Evolutionary conservation across 2,329 filamentous ascomycete species (phyloP), one percentile per base, ranked within the genome.

Genomic region (Penicillium paneum): DNA sequence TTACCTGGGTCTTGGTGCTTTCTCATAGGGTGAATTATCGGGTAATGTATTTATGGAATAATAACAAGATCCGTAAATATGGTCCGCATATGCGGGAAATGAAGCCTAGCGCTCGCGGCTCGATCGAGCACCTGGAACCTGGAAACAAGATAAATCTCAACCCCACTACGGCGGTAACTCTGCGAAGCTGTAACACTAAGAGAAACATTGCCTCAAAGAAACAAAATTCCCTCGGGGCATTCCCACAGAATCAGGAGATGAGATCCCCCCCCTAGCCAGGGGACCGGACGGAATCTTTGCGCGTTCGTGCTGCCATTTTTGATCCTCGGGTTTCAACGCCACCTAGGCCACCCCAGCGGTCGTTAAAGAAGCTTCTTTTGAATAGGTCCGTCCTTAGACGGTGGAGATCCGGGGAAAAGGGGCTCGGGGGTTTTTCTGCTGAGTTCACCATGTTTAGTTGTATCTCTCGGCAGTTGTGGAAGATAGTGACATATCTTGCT

Each of bases 361-460:
- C 19, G 50, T 45, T 45, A 56, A 57, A 59, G 53, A 64, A 62
- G 47, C 57, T 64, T 60, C 58, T 62, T 65, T 57, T 52, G 54
- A 63, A 64, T 34, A 50, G 32, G 35, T 3, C 55, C 35, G 28
- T 49, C 47, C 32, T 26, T 42, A 48, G 52, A 46, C 41, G 46
- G 29, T 50, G 45, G 34, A 15, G 19, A 44, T 44, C 39, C 21
- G 52, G 51, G 36, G 46, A 44, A 49, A 49, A 19, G 29, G 41
- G 36, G 34, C 15, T 10, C 46, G 39, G 52, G 26, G 39, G 1
- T 15, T 34, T 38, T 43, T 7, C 3, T 38, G 7, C 3, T n/a
- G 11, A 12, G 12, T 38, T 48, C 13, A 8, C 10, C 8, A 45
- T 21, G 4, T 50, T 50, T 38, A 32, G 43, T 31, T 26, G 11